Conservation (phyloP, 1,139 yeast species). For the Geotrichum restrictum region DNA sequence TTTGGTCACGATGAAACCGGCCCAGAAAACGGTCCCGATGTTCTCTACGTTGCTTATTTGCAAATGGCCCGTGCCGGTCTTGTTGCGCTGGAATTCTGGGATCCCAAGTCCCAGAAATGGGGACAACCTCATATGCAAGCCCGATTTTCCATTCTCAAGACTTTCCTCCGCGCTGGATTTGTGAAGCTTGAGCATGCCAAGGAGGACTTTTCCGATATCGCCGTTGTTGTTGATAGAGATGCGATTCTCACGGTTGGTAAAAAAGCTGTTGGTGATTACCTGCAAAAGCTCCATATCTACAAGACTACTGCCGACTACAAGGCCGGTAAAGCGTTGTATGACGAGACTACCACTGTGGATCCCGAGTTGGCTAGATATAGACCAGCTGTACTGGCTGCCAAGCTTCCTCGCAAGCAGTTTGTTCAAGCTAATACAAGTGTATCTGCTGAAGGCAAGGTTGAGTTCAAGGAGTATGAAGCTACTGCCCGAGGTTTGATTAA, state of each 20-base stretch:
- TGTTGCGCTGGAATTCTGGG: slow-evolving; percentile 79
- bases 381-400: slow-evolving; percentile 62
- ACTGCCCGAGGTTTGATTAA: slow-evolving; percentile 72
- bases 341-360: slow-evolving; percentile 62
- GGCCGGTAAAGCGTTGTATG: slow-evolving; percentile 60
- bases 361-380: slow-evolving; percentile 61
- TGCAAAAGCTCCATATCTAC: slow-evolving; percentile 68
- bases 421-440: slow-evolving; percentile 71
- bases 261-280: slow-evolving; percentile 66
- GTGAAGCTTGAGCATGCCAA: slow-evolving; percentile 51
- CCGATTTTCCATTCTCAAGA: slow-evolving; percentile 75
- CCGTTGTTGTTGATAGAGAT: slow-evolving; percentile 53
- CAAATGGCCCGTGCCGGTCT: slow-evolving; percentile 88
- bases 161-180: slow-evolving; percentile 63
- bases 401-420: slow-evolving; percentile 77
- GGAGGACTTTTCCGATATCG: slow-evolving; percentile 54
- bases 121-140: slow-evolving; percentile 98
- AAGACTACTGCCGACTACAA: slow-evolving; percentile 71
- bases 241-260: slow-evolving; percentile 68
- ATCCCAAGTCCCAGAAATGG: slow-evolving; percentile 75
- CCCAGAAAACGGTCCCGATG: slow-evolving; percentile 55
- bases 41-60: slow-evolving; percentile 62
- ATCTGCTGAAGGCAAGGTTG: slow-evolving; percentile 44
- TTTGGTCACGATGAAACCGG: slow-evolving; percentile 53
- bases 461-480: slow-evolving; percentile 67